These are phyloP conservation scores for Medicago arabica DNA, from an alignment of 306 rosid species.

Conservation along the genomic window DNA sequence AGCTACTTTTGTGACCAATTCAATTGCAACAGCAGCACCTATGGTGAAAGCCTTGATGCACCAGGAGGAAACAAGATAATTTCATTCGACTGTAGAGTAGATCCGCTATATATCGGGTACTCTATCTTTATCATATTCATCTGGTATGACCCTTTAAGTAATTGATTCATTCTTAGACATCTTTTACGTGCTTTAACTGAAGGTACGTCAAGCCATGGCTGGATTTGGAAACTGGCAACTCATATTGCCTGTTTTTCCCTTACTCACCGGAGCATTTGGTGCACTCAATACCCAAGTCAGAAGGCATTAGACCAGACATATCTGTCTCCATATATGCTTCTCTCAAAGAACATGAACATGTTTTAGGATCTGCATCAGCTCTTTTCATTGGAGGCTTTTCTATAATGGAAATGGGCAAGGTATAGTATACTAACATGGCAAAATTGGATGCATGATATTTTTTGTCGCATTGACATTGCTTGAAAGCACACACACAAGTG, in stretches of 20 bases:
- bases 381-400: conserved; percentile 92
- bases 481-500: not conserved
- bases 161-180: conserved; percentile 30
- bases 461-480: not conserved
- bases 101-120: conserved; percentile 93
- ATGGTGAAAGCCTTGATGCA: conserved; percentile 50
- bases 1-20: conserved; percentile 36
- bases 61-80: conserved; percentile 51
- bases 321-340: conserved; percentile 71
- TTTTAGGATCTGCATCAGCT: conserved; percentile 80
- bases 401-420: conserved; percentile 74
- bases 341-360: conserved; percentile 60
- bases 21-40: conserved; percentile 39
- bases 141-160: conserved; percentile 23
- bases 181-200: conserved; percentile 43
- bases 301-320: conserved; percentile 73
- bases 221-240: conserved; percentile 71
- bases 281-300: conserved; percentile 67
- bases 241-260: conserved; percentile 90
- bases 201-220: conserved; percentile 90
- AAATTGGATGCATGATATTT: conserved; percentile 27
- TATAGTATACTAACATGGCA: conserved; percentile 38
- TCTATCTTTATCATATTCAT: conserved; percentile 35
- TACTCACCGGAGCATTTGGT: conserved; percentile 91
- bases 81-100: conserved; percentile 76